A percentile compares a stretch with the other conserved stretches of the same genome.
Evolutionary conservation across 2,329 filamentous ascomycete genomes (phyloP).

Genomic region (Plectosphaerella sp.): DNA sequence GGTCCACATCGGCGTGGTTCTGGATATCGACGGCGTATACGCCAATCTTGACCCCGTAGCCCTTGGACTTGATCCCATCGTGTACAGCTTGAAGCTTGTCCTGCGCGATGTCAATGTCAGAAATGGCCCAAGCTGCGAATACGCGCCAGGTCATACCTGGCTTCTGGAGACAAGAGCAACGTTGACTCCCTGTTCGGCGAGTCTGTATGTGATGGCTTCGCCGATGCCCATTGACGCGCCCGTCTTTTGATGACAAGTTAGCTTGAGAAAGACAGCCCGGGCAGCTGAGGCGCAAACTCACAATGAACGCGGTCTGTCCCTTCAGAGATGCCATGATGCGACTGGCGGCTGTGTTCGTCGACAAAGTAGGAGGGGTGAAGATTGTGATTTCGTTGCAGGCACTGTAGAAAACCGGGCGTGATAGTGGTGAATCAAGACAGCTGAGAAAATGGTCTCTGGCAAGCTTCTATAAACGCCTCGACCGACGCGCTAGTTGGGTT

Average conservation of each 20-base stretch:
- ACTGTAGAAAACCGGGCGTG: too few species aligned
- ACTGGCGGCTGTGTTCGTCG: background rate
- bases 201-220: slow-evolving; percentile 32
- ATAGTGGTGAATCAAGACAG: too few species aligned
- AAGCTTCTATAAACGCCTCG: too few species aligned
- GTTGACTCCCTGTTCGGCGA: slow-evolving; percentile 32
- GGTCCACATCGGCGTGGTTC: slow-evolving; percentile 22
- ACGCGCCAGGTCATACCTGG: slow-evolving; percentile 7
- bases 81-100: slow-evolving; percentile 16
- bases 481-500: too few species aligned
- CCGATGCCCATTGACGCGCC: slow-evolving; percentile 43
- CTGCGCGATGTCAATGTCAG: background rate
- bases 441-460: too few species aligned
- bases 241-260: slow-evolving; percentile 17
- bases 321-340: background rate
- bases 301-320: background rate
- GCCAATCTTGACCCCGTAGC: background rate
- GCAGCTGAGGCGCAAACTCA: background rate
- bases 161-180: slow-evolving; percentile 37
- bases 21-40: slow-evolving; percentile 20
- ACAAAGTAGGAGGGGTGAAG: too few species aligned
- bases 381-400: too few species aligned
- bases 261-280: background rate
- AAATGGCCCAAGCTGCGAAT: background rate
- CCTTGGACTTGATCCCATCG: slow-evolving; percentile 11